Evolutionary conservation across 208 protist genomes (phyloP), one percentile per base, ranked within the genome.

Genomic region (Trypanosoma platydactyli): DNA sequence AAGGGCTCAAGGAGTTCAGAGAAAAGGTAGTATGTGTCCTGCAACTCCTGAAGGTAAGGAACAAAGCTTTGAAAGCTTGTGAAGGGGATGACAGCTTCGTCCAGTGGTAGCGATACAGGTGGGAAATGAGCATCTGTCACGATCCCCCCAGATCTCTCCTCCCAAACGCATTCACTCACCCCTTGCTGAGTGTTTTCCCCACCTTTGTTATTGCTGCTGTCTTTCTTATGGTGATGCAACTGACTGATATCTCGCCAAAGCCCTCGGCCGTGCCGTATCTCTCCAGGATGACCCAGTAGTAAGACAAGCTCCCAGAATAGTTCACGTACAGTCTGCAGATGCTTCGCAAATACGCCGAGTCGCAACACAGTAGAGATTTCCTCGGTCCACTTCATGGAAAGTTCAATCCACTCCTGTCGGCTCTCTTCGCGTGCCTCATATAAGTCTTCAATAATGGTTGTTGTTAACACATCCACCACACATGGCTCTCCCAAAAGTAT

Each of bases 361-460:
- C 50, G 25, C 18, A 66, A 45, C 1, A 66, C 61, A 30, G 33
- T 44, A n/a, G 46, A 57, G 3, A 66, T 29, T 11, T 18, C 61
- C 4, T 57, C 61, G 5, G 48, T 40, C 61, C 61, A 66, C 5
- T 35, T 3, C 22, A 45, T 50, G 24, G 46, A 56, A 13, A 66
- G 38, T 45, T 66, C 16, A 20, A 48, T 20, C 61, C 61, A 66
- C 30, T 66, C 61, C 0, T 22, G 48, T 11, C 61, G 61, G 38
- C 61, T 66, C 49, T 66, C 61, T 15, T 66, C 61, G 1, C 61
- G 61, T 33, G 48, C 46, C 27, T 55, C 48, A 56, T 48, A 66
- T 0, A 66, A 22, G 42, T 66, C 61, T 38, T 66, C 61, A n/a
- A 66, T n/a, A 30, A 66, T 66, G 35, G 61, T 66, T n/a, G 49